phyloP scores from a whole-genome alignment of 768 basidiomycete species.

The Lactifluus subvellereus region DNA sequence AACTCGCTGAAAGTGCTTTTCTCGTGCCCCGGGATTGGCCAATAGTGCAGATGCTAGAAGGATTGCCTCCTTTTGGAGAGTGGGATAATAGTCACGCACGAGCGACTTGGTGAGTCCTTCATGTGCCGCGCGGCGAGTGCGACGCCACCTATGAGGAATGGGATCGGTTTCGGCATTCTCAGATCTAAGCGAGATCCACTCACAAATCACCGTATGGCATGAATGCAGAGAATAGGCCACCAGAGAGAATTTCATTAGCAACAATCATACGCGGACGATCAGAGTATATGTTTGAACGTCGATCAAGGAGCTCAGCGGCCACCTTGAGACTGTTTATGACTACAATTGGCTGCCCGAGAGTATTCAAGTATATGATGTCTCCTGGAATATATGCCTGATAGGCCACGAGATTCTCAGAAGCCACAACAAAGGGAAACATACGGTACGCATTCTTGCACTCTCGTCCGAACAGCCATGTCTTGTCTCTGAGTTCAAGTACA shows the following conservation, averaged over 20 bases:
- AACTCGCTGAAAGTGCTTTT: conserved; percentile 6
- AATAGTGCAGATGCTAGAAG: background rate
- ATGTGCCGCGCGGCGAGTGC: conserved; percentile 12
- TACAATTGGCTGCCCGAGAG: conserved; percentile 22
- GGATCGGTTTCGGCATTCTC: background rate
- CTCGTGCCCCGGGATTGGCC: background rate
- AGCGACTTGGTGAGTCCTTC: conserved; percentile 2
- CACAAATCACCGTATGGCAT: conserved; percentile 26
- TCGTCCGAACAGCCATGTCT: background rate
- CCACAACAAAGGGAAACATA: background rate
- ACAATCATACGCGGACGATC: conserved; percentile 30
- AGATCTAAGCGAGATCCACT: background rate
- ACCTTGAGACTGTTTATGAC: conserved; percentile 31
- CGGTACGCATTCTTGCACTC: background rate
- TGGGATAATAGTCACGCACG: conserved; percentile 1
- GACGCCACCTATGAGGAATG: conserved; percentile 1
- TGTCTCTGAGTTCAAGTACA: background rate
- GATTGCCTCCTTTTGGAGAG: conserved; percentile 6
- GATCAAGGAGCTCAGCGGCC: conserved; percentile 36
- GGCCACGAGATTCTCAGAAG: background rate
- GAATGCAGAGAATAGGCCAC: conserved; percentile 30
- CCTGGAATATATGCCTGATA: background rate
- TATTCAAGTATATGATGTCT: conserved; percentile 1
- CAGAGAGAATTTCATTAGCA: conserved; percentile 31
- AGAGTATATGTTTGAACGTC: conserved; percentile 29